Percentiles rank a stretch among this genome's conserved stretches.
Conservation (phyloP, 106 monocot genomes). For the Acorus gramineus region DNA sequence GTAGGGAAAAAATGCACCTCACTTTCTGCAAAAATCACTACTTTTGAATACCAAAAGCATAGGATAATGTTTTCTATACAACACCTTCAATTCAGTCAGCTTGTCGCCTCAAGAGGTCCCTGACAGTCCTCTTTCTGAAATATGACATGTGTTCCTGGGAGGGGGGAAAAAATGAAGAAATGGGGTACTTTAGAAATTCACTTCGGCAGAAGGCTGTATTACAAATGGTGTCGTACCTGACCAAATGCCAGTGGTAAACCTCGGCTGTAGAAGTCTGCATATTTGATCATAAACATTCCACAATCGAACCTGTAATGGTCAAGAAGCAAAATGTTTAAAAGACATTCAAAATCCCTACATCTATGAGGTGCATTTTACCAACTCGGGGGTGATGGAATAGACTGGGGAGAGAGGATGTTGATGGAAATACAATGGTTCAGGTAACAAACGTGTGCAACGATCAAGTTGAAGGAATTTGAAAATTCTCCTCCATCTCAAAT, state of each 20-base stretch:
- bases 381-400: no score
- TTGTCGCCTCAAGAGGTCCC: constrained; percentile 54
- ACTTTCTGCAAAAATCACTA: no score
- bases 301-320: constrained; percentile 58
- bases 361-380: no score
- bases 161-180: not conserved
- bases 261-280: constrained; percentile 82
- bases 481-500: no score
- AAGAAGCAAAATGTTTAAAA: not conserved
- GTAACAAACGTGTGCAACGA: no score
- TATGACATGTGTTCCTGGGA: constrained; percentile 62
- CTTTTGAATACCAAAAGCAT: no score
- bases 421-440: no score
- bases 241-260: constrained; percentile 43
- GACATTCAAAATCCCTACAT: not conserved
- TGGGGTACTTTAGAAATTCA: not conserved
- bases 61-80: no score
- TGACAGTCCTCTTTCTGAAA: constrained; percentile 71
- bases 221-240: constrained; percentile 34
- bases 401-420: no score
- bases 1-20: no score
- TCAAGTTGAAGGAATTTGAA: no score
- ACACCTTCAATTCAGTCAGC: constrained; percentile 38
- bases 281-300: constrained; percentile 99
- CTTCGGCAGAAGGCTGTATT: not conserved